Evolutionary conservation across 2,329 filamentous ascomycete genomes (phyloP), one percentile per base, ranked within the genome.

Genomic region (Chaetomiaceae sp.): DNA sequence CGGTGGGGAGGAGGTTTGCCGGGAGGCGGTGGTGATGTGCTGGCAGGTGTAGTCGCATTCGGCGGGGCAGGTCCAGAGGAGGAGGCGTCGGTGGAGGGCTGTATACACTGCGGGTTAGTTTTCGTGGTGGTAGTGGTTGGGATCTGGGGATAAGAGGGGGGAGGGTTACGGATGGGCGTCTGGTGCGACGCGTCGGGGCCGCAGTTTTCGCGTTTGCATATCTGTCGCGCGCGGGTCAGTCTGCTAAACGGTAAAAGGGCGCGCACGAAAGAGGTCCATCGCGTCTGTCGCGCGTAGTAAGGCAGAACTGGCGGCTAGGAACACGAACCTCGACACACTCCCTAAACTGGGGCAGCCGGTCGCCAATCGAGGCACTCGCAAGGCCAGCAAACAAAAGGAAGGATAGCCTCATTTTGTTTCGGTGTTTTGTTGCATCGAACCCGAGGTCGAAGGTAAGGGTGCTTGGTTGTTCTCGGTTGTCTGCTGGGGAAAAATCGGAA

Each of bases 11-110:
- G 80, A 75, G 23, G 81, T 75, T 60, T 91, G 72, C 59, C 92
- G 89, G 54, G 74, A 73, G 63, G 82, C 72, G 53, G 94, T 97
- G 56, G 95, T 79, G 69, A 96, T 87, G 77, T 95, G 92, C 71
- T 99, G 94, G 77, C 94, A 99, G 57, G 89, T 87, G 76, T 99
- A 95, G 77, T 99, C 91, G 83, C 94, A 99, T 80, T 99, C 92
- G 67, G 88, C 79, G 57, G 88, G 82, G 74, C 94, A 99, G 68
- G 84, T 84, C 94, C 94, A 99, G 69, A 96, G 75, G 66, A 97
- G 84, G 62, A 97, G 79, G 58, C 89, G 89, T 68, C 87, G 91
- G 71, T 88, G 83, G 63, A 96, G 69, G 59, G 94, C 91, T 53
- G 58, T 55, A 29, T 33, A 61, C 49, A 51, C 19, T 38, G 31